A percentile compares a stretch with the other conserved stretches of the same genome.
phyloP scores from a whole-genome alignment of 495 filamentous ascomycete genomes.

The Lepidopterella palustris region DNA sequence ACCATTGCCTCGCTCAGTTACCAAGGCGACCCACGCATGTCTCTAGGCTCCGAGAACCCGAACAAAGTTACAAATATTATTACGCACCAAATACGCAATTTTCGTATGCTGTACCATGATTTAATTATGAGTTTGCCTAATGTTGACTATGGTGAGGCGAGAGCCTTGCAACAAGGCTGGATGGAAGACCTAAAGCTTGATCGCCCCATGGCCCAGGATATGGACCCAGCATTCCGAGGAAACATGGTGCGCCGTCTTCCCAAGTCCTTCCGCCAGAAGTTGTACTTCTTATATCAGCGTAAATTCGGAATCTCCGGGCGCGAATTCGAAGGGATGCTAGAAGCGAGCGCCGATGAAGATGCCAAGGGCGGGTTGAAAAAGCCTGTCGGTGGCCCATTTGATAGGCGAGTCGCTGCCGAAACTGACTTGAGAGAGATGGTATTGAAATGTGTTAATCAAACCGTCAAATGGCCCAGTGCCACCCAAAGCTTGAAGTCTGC shows the following conservation, averaged over 20 bases:
- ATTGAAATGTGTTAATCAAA: slow-evolving; percentile 67
- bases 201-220: slow-evolving; percentile 68
- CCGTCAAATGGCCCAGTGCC: slow-evolving; percentile 84
- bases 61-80: slow-evolving; percentile 92
- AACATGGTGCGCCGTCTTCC: slow-evolving; percentile 96
- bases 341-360: slow-evolving; percentile 63
- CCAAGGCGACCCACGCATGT: slow-evolving; percentile 90
- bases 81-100: slow-evolving; percentile 79
- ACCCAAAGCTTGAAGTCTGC: slow-evolving; percentile 75
- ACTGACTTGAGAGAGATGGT: slow-evolving; percentile 60
- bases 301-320: slow-evolving; percentile 76
- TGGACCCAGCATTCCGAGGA: slow-evolving; percentile 79
- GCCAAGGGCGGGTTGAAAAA: slow-evolving; percentile 55
- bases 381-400: slow-evolving; percentile 74
- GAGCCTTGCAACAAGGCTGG: slow-evolving; percentile 38
- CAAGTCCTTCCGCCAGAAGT: slow-evolving; percentile 73
- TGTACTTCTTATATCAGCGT: slow-evolving; percentile 91
- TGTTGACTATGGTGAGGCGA: slow-evolving; percentile 66
- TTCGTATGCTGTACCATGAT: slow-evolving; percentile 81
- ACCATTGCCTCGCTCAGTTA: slow-evolving; percentile 90
- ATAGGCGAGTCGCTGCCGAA: slow-evolving; percentile 74
- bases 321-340: slow-evolving; percentile 84
- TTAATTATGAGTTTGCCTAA: slow-evolving; percentile 87
- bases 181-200: slow-evolving; percentile 42
- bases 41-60: slow-evolving; percentile 78